Evolutionary conservation across 305 asterid species (phyloP).

Genomic region (Fraxinus baroniana): DNA sequence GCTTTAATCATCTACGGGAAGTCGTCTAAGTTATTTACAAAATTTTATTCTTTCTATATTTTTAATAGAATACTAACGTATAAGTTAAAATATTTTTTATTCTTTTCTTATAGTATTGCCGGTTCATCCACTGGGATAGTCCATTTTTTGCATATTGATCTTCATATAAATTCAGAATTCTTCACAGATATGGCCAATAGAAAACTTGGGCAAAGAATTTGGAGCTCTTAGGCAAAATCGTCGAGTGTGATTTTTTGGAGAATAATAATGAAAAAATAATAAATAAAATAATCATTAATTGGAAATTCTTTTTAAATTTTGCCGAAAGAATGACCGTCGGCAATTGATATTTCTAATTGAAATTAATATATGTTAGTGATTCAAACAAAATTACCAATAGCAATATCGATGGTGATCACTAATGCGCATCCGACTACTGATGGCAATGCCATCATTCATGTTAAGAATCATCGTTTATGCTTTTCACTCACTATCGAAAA

Average conservation of each 20-base stretch:
- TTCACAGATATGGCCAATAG: too few relatives aligned
- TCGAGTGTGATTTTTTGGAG: neutral
- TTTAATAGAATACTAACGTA: too few relatives aligned
- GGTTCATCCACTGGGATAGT: neutral
- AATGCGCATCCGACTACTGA: neutral
- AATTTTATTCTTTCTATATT: neutral
- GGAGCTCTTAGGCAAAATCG: neutral
- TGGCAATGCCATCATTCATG: neutral
- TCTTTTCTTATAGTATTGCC: neutral
- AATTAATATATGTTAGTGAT: neutral
- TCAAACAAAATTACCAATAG: neutral
- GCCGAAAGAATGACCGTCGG: neutral
- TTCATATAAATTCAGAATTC: too few relatives aligned
- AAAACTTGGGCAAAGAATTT: neutral
- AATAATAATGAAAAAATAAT: too few relatives aligned
- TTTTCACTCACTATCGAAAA: neutral
- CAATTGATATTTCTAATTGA: too few relatives aligned
- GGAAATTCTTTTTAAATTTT: neutral
- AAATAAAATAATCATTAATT: neutral
- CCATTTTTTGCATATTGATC: neutral
- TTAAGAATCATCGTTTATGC: neutral
- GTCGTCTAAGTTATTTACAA: neutral
- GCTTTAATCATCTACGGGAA: neutral
- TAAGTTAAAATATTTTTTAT: too few relatives aligned
- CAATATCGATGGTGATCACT: neutral